Conservation (phyloP, 2,329 filamentous ascomycete species). For the Exutisphaerella laricina region DNA sequence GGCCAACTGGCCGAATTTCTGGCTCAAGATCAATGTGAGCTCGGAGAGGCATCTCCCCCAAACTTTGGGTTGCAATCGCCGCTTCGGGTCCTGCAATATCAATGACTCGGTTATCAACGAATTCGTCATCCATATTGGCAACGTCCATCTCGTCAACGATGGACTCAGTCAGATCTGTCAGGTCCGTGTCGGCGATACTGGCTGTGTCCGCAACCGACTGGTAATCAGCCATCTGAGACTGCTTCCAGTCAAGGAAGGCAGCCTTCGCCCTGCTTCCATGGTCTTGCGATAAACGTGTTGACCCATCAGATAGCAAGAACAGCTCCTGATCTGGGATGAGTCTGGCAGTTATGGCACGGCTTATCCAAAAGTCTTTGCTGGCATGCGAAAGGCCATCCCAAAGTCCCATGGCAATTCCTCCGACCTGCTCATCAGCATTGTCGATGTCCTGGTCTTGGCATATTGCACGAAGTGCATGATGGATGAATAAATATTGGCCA, state of each 20-base stretch:
- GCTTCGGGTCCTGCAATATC: not conserved
- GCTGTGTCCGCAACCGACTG: not conserved
- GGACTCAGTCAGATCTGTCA: conserved; percentile 1
- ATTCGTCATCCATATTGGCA: not conserved
- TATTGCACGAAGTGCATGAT: conserved; percentile 4
- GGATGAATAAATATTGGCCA: conserved; percentile 2
- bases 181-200: not conserved
- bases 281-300: conserved; percentile 1
- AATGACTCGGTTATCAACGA: not conserved
- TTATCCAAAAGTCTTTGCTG: conserved; percentile 1
- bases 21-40: not conserved
- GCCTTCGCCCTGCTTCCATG: not conserved
- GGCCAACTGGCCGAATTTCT: not conserved
- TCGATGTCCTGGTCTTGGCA: not conserved
- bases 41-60: not conserved
- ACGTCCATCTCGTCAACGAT: not conserved
- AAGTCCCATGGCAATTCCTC: conserved; percentile 4
- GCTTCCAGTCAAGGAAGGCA: conserved; percentile 2
- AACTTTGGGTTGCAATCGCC: not conserved
- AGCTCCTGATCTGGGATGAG: not conserved
- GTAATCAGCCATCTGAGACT: not conserved
- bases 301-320: conserved; percentile 2
- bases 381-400: not conserved
- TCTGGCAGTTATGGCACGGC: conserved; percentile 1
- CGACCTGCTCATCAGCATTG: conserved; percentile 3